Conservation (phyloP, 768 basidiomycete genomes). For the Phlebiopsis gigantea region DNA sequence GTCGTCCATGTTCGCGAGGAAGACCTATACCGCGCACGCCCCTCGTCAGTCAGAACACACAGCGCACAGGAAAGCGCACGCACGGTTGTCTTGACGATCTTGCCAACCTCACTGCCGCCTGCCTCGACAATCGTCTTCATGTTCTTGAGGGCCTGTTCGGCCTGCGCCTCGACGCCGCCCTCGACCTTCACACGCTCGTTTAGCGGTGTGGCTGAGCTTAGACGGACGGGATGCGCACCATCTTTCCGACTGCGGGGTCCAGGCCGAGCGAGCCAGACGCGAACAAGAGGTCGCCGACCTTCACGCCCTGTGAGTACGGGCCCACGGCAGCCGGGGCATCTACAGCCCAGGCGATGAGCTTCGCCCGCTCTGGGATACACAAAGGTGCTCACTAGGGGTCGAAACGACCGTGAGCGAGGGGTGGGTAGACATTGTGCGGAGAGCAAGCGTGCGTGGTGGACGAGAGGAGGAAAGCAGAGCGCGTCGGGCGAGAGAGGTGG, state of each 20-base stretch:
- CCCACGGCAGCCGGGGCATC: constrained; percentile 78
- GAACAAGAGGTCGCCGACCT: constrained; percentile 80
- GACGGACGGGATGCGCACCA: constrained; percentile 43
- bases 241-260: constrained; percentile 61
- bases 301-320: constrained; percentile 87
- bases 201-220: neutral
- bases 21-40: constrained; percentile 51
- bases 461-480: neutral
- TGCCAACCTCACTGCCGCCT: constrained; percentile 68
- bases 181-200: constrained; percentile 19
- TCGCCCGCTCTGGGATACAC: neutral
- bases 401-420: constrained; percentile 31
- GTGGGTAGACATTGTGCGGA: constrained; percentile 31
- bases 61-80: constrained; percentile 23
- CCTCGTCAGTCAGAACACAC: neutral
- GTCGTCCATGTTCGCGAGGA: constrained; percentile 90
- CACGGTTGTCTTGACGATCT: constrained; percentile 91
- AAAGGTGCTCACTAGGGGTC: constrained; percentile 23
- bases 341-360: constrained; percentile 23
- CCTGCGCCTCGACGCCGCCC: constrained; percentile 75
- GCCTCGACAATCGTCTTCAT: constrained; percentile 79
- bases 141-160: constrained; percentile 82
- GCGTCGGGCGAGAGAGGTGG: neutral
- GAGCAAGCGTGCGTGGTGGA: neutral
- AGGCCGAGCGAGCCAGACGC: constrained; percentile 86